phyloP scores from a whole-genome alignment of 352 stramenopile species.

The Phytophthora ramorum region DNA sequence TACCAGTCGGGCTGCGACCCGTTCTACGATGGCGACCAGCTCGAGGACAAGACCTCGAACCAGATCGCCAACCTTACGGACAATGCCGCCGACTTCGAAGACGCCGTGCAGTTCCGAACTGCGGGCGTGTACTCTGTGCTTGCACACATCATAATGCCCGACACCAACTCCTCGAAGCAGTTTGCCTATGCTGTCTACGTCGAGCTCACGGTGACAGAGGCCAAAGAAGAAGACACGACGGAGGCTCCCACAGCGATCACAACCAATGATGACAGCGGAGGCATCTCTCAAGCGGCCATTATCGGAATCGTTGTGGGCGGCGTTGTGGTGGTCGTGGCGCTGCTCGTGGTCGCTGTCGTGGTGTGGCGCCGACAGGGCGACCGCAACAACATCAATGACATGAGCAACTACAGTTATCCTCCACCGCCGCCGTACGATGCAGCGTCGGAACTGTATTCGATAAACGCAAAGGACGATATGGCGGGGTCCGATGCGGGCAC shows the following conservation, averaged over 20 bases:
- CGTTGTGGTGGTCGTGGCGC: conserved; percentile 53
- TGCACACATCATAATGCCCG: conserved; percentile 69
- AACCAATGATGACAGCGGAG: conserved; percentile 19
- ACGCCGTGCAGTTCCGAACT: conserved; percentile 44
- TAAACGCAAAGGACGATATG: conserved; percentile 30
- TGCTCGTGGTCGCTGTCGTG: conserved; percentile 50
- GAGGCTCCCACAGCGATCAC: conserved; percentile 27
- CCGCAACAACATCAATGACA: conserved; percentile 25
- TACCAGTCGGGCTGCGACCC: conserved; percentile 60
- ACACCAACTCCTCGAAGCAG: conserved; percentile 50
- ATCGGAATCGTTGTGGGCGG: conserved; percentile 69
- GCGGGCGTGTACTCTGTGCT: conserved; percentile 53
- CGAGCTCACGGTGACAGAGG: conserved; percentile 46
- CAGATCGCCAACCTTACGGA: conserved; percentile 65
- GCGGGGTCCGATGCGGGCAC: conserved; percentile 22
- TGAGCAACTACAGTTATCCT: conserved; percentile 52
- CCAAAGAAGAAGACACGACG: conserved; percentile 23
- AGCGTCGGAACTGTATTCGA: conserved; percentile 40
- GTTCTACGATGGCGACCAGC: conserved; percentile 55
- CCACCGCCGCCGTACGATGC: conserved; percentile 60
- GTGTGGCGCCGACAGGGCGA: conserved; percentile 41
- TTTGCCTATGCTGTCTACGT: conserved; percentile 63
- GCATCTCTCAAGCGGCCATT: conserved; percentile 53
- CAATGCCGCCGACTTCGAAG: conserved; percentile 46
- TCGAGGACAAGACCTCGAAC: conserved; percentile 65